Base-by-base conservation (phyloP, 371 early-diverging fungal genomes). In the Apophysomyces ossiformis region DNA sequence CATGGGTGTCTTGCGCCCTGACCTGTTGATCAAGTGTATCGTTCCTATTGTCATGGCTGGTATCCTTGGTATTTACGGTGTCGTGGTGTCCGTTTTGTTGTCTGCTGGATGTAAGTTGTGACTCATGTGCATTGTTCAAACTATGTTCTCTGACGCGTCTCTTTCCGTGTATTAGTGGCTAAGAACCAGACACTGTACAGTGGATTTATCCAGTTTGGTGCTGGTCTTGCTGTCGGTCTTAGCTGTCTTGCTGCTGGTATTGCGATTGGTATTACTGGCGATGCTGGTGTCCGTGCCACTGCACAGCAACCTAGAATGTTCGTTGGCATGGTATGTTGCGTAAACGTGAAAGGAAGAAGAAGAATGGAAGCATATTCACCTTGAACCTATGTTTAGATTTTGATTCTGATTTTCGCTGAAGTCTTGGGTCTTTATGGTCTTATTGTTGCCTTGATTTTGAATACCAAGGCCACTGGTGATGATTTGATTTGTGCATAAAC, bases 341-440 rank as follows among this genome's bases (percentile, higher is more conserved):
- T 15, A 1, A 21, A 92, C 92, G 39, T 26, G 32, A 26, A 26
- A 26, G 32, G 32, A 26, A 65, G 37, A 9, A 9, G 54, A 18
- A 4, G 21, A 18, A 50, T 18, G 21, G 11, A 7, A 50, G n/a
- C 21, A 60, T 36, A n/a, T 15, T 44, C 7, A 16, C 37, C 45
- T 46, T 58, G 35, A 57, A 66, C 32, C 7, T 41, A 41, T 41
- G 41, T 41, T 37, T 73, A 78, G 84, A 76, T 83, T 64, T 86
- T 99, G 74, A 96, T 99, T 63, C 90, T 99, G 66, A 98, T 99
- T 92, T 99, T 99, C 78, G 98, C 99, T 69, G 99, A 99, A 91
- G 98, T 99, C 35, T 85, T 99, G 81, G 97, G 94, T 74, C 84
- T 94, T 68, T 93, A 92, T 67, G 97, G 98, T 54, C 88, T 96